phyloP scores from a whole-genome alignment of 768 basidiomycete species.

The Russula ochroleuca region DNA sequence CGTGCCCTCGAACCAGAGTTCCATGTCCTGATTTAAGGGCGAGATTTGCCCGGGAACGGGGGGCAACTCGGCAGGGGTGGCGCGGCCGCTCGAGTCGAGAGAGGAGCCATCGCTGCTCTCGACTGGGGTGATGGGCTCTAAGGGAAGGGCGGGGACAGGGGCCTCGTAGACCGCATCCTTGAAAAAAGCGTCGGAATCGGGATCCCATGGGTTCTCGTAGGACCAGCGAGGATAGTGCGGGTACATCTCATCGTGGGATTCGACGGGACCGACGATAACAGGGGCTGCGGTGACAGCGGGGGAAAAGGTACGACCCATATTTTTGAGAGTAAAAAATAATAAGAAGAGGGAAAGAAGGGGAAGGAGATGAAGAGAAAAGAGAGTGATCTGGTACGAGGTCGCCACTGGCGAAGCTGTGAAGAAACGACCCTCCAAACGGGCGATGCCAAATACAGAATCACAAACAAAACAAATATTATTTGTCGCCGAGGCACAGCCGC shows the following conservation, averaged over 20 bases:
- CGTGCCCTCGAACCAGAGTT: slow-evolving; percentile 15
- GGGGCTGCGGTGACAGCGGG: slow-evolving; percentile 10
- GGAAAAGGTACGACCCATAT: slow-evolving; percentile 27
- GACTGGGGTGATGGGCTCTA: slow-evolving; percentile 21
- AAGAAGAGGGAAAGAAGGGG: slow-evolving; percentile 12
- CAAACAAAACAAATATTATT: neutral
- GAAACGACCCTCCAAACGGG: neutral
- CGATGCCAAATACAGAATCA: neutral
- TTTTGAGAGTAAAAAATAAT: slow-evolving; percentile 9
- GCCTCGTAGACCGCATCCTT: slow-evolving; percentile 28
- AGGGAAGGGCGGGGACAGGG: slow-evolving; percentile 17
- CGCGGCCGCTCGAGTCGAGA: slow-evolving; percentile 25
- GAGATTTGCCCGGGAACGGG: slow-evolving; percentile 13
- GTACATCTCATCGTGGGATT: slow-evolving; percentile 15
- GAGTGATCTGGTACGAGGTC: slow-evolving; percentile 15
- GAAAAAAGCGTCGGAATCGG: slow-evolving; percentile 29
- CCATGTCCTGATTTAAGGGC: slow-evolving; percentile 8
- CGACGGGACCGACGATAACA: slow-evolving; percentile 21
- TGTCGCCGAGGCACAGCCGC: neutral
- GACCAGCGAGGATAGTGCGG: slow-evolving; percentile 24
- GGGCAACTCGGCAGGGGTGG: slow-evolving; percentile 20
- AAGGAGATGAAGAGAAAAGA: slow-evolving; percentile 15
- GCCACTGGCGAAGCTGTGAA: neutral
- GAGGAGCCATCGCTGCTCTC: slow-evolving; percentile 24
- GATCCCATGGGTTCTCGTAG: slow-evolving; percentile 29